phyloP scores from a whole-genome alignment of 2,329 filamentous ascomycete species.

The Ceratocystis eucalypticola region DNA sequence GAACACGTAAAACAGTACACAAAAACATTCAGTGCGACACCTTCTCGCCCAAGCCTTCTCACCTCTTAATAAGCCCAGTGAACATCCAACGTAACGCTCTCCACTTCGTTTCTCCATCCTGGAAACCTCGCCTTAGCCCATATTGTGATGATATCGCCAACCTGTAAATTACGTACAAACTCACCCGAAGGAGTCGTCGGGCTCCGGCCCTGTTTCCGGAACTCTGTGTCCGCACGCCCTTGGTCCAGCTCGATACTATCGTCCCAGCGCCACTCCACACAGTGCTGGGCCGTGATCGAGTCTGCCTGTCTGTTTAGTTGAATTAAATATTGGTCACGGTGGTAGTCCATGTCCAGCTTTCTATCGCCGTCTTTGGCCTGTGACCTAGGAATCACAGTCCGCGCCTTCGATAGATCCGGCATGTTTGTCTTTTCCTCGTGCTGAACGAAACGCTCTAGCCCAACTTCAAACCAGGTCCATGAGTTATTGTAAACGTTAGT shows the following conservation, averaged over 20 bases:
- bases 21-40: background rate
- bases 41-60: background rate
- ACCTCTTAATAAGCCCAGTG: constrained; percentile 36
- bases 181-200: constrained; percentile 37
- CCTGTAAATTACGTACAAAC: constrained; percentile 41
- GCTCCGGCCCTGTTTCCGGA: constrained; percentile 37
- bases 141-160: constrained; percentile 49
- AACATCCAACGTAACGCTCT: constrained; percentile 39
- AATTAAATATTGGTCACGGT: constrained; percentile 30
- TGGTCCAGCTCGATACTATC: constrained; percentile 37
- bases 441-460: constrained; percentile 42
- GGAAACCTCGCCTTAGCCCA: constrained; percentile 47
- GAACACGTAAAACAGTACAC: background rate
- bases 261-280: constrained; percentile 39
- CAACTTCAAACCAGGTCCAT: constrained; percentile 52
- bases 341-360: constrained; percentile 30
- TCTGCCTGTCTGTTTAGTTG: constrained; percentile 35
- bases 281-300: constrained; percentile 29
- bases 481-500: constrained; percentile 25
- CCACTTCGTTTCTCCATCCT: constrained; percentile 40
- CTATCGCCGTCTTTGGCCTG: constrained; percentile 17
- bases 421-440: constrained; percentile 4
- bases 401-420: constrained; percentile 25
- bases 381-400: constrained; percentile 28
- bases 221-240: constrained; percentile 25